These are phyloP conservation scores for Ophiostoma ips DNA, from an alignment of 2,329 filamentous ascomycete species.

Conservation along the genomic window DNA sequence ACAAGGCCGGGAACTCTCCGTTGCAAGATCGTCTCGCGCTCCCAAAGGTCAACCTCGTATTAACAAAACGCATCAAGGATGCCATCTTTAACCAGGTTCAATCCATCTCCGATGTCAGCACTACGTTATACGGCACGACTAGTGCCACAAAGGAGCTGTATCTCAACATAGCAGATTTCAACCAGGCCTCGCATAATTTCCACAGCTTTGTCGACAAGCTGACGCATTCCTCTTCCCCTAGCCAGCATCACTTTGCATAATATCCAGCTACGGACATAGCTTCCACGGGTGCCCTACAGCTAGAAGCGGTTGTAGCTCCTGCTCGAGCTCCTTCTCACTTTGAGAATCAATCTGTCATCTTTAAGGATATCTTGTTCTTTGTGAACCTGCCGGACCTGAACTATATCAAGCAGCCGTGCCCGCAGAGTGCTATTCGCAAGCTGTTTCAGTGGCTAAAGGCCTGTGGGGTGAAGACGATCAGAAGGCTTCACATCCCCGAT, in stretches of 20 bases:
- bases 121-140: not conserved
- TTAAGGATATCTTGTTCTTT: not conserved
- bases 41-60: not conserved
- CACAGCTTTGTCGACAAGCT: not conserved
- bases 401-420: constrained; percentile 2
- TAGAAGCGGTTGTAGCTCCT: not conserved
- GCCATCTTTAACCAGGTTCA: not conserved
- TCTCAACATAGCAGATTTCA: not conserved
- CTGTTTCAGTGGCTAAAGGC: constrained; percentile 4
- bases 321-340: not conserved
- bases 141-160: not conserved
- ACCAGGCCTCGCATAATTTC: not conserved
- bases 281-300: not conserved
- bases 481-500: constrained; percentile 5
- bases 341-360: not conserved
- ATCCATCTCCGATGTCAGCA: not conserved
- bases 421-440: constrained; percentile 1
- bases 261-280: not conserved
- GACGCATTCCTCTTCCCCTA: not conserved
- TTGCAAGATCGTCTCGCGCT: not conserved
- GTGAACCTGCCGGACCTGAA: constrained; percentile 9
- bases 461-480: constrained; percentile 2
- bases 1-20: not conserved
- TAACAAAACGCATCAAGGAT: not conserved
- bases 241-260: not conserved